Evolutionary conservation across 768 basidiomycete genomes (phyloP).

Genomic region (Lactarius trivialis): DNA sequence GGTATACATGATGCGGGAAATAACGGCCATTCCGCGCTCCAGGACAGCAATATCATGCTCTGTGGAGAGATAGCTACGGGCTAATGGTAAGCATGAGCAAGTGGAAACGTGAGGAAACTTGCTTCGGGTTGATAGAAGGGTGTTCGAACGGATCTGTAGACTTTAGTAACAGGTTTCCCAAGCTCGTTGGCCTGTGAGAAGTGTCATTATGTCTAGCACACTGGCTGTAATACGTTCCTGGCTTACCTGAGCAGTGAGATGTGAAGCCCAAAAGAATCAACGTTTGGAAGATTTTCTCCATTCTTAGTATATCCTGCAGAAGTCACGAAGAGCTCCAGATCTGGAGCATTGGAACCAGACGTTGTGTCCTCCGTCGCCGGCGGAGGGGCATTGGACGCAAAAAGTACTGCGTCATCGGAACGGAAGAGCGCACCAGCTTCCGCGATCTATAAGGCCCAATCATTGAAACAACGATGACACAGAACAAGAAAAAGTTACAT

Average conservation of each 20-base stretch:
- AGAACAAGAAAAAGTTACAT: slow-evolving; percentile 34
- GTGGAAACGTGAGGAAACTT: slow-evolving; percentile 13
- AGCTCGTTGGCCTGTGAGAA: slow-evolving; percentile 37
- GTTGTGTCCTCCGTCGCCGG: slow-evolving; percentile 27
- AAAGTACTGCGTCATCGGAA: slow-evolving; percentile 40
- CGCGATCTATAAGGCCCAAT: slow-evolving; percentile 26
- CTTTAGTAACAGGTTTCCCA: slow-evolving; percentile 36
- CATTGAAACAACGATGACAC: not conserved
- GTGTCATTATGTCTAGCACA: not conserved
- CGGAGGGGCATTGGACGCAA: slow-evolving; percentile 29
- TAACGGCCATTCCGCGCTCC: slow-evolving; percentile 36
- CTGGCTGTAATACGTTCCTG: not conserved
- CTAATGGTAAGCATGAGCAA: slow-evolving; percentile 4
- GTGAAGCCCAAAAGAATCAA: slow-evolving; percentile 27
- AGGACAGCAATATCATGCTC: slow-evolving; percentile 36
- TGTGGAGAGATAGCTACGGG: slow-evolving; percentile 37
- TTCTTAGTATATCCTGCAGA: slow-evolving; percentile 27
- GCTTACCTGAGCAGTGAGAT: slow-evolving; percentile 30
- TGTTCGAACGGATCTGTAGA: slow-evolving; percentile 37
- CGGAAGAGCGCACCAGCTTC: slow-evolving; percentile 52
- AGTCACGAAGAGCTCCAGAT: slow-evolving; percentile 31
- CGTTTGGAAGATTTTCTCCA: slow-evolving; percentile 13
- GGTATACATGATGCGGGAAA: slow-evolving; percentile 34
- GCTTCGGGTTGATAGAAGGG: slow-evolving; percentile 43
- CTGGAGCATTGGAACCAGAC: slow-evolving; percentile 31